A percentile compares a stretch with the other conserved stretches of the same genome.
Evolutionary conservation across 2,329 filamentous ascomycete species (phyloP).

Genomic region (Pyricularia pennisetigena): DNA sequence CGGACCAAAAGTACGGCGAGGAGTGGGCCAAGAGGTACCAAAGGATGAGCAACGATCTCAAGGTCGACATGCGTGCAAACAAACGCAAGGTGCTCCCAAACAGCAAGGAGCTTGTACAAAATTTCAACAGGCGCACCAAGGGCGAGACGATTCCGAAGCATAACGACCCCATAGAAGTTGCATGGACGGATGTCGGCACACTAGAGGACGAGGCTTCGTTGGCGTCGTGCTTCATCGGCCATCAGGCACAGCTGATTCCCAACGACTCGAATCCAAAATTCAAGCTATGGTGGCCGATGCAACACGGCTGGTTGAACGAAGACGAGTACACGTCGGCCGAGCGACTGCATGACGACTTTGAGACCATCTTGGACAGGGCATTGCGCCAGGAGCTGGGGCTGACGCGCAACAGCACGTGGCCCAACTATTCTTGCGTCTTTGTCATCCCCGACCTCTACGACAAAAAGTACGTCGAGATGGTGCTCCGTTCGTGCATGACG

Average conservation of each 20-base stretch:
- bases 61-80: constrained; percentile 81
- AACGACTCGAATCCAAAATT: constrained; percentile 85
- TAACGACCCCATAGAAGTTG: constrained; percentile 86
- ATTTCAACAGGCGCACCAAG: constrained; percentile 79
- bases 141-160: constrained; percentile 86
- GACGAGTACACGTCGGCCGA: constrained; percentile 74
- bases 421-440: constrained; percentile 91
- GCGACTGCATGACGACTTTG: constrained; percentile 77
- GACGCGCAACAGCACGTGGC: constrained; percentile 68
- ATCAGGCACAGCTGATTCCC: constrained; percentile 74
- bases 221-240: constrained; percentile 65
- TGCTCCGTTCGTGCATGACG: constrained; percentile 75
- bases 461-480: constrained; percentile 77
- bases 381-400: constrained; percentile 78
- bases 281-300: constrained; percentile 87
- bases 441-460: constrained; percentile 96
- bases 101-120: constrained; percentile 89
- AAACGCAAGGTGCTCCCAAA: constrained; percentile 96
- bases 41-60: constrained; percentile 78
- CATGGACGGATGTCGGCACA: constrained; percentile 79
- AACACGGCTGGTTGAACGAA: constrained; percentile 81
- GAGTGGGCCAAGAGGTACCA: constrained; percentile 69
- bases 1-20: constrained; percentile 79
- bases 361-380: constrained; percentile 76
- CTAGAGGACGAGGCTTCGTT: constrained; percentile 54